Evolutionary conservation across 1,284 basidiomycete species (phyloP).

Genomic region (Malassezia arunalokei): DNA sequence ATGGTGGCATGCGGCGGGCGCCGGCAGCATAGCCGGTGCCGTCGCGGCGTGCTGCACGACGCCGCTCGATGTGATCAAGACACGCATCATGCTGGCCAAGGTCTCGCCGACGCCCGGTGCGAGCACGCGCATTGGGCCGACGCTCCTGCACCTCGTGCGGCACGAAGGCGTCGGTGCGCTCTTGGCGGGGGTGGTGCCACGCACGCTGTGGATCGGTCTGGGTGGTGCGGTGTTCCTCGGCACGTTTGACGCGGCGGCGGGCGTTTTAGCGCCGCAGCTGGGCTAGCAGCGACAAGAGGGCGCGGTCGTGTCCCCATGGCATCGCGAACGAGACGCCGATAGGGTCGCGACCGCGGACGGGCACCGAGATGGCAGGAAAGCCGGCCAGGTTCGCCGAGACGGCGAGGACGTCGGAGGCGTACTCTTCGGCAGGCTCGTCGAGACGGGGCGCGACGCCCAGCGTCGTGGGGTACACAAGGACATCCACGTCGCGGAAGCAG

Average conservation of each 20-base stretch:
- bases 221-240: constrained; percentile 95
- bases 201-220: constrained; percentile 87
- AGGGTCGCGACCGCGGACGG: constrained; percentile 58
- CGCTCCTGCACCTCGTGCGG: constrained; percentile 54
- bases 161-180: constrained; percentile 65
- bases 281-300: constrained; percentile 55
- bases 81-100: constrained; percentile 81
- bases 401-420: constrained; percentile 82
- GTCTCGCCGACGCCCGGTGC: constrained; percentile 15
- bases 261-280: constrained; percentile 47
- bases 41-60: constrained; percentile 82
- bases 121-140: constrained; percentile 34
- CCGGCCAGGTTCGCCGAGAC: constrained; percentile 84
- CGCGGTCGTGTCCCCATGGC: constrained; percentile 74
- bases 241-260: constrained; percentile 59
- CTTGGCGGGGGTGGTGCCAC: constrained; percentile 75
- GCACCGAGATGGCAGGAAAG: constrained; percentile 67
- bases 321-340: constrained; percentile 72
- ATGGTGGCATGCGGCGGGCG: constrained; percentile 68
- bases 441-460: constrained; percentile 34
- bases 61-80: constrained; percentile 91
- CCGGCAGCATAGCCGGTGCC: constrained; percentile 81
- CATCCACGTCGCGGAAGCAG: constrained; percentile 54
- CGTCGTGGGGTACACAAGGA: constrained; percentile 60
- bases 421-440: constrained; percentile 45